These are phyloP conservation scores for Abrus pulchellus DNA, from an alignment of 306 rosid species.

Conservation along the genomic window DNA sequence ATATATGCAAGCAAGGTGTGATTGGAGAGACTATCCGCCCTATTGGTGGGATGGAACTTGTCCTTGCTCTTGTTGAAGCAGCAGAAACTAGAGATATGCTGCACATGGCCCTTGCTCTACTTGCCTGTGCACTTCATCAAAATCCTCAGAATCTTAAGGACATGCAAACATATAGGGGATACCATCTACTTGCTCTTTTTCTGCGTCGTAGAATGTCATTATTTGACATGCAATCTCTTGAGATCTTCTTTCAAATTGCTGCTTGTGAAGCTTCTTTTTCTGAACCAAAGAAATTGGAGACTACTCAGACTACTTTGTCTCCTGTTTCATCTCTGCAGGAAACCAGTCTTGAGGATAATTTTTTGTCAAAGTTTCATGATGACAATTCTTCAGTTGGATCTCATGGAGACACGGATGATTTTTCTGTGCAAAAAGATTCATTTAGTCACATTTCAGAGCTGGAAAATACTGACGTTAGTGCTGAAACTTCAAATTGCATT, in stretches of 20 bases:
- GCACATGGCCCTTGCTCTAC: constrained; percentile 91
- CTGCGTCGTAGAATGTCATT: constrained; percentile 88
- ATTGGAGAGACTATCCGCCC: constrained; percentile 89
- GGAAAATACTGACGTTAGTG: constrained; percentile 78
- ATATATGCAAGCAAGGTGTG: constrained; percentile 83
- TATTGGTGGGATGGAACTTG: constrained; percentile 93
- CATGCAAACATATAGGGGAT: constrained; percentile 95
- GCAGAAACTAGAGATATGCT: constrained; percentile 96
- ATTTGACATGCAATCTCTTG: constrained; percentile 97
- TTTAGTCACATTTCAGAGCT: constrained; percentile 96
- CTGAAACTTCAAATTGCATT: constrained; percentile 97
- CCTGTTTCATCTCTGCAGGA: constrained; percentile 71
- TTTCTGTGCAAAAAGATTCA: constrained; percentile 89
- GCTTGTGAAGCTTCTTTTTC: constrained; percentile 99
- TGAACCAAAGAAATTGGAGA: constrained; percentile 87
- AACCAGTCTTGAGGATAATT: constrained; percentile 74
- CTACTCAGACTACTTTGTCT: constrained; percentile 62
- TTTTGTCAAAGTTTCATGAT: constrained; percentile 83
- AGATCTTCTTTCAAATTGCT: constrained; percentile 96
- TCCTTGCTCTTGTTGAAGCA: constrained; percentile 94
- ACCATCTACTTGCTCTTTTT: constrained; percentile 95
- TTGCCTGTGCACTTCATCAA: constrained; percentile 93
- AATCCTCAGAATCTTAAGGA: constrained; percentile 92
- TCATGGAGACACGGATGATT: constrained; percentile 92
- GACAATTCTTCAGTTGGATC: constrained; percentile 91